These are phyloP conservation scores for Davidsoniella australis DNA, from an alignment of 2,329 filamentous ascomycete genomes.

Conservation along the genomic window DNA sequence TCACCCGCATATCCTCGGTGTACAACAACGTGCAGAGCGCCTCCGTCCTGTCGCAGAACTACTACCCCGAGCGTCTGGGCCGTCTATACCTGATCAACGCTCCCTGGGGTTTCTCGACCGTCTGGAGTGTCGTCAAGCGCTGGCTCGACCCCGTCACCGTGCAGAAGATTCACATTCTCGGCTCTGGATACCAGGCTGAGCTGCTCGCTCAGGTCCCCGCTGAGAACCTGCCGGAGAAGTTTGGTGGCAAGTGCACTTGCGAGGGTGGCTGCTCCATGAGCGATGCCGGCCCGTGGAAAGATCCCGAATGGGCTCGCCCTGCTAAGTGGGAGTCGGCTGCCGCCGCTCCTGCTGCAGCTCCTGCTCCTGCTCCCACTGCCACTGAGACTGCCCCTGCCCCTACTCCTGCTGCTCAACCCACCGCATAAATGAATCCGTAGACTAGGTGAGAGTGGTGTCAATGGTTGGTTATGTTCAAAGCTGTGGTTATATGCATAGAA, in stretches of 20 bases:
- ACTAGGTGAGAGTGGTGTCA: neutral
- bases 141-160: slow-evolving; percentile 96
- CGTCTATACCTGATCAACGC: slow-evolving; percentile 97
- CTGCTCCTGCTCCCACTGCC: slow-evolving; percentile 19
- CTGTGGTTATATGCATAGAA: neutral
- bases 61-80: slow-evolving; percentile 94
- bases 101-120: slow-evolving; percentile 80
- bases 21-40: slow-evolving; percentile 77
- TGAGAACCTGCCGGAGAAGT: slow-evolving; percentile 76
- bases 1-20: slow-evolving; percentile 65
- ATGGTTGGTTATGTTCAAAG: neutral
- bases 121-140: slow-evolving; percentile 74
- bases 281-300: slow-evolving; percentile 81
- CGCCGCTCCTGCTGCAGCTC: slow-evolving; percentile 16
- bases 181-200: slow-evolving; percentile 64
- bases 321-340: slow-evolving; percentile 39
- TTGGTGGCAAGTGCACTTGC: slow-evolving; percentile 75
- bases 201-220: slow-evolving; percentile 68
- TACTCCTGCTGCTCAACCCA: slow-evolving; percentile 12
- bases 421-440: neutral
- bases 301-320: slow-evolving; percentile 47
- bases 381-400: slow-evolving; percentile 19
- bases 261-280: slow-evolving; percentile 67
- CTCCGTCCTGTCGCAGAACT: slow-evolving; percentile 87
- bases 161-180: slow-evolving; percentile 85